Evolutionary conservation across 2,329 filamentous ascomycete species (phyloP).

Genomic region (Paraphaeosphaeria minitans): DNA sequence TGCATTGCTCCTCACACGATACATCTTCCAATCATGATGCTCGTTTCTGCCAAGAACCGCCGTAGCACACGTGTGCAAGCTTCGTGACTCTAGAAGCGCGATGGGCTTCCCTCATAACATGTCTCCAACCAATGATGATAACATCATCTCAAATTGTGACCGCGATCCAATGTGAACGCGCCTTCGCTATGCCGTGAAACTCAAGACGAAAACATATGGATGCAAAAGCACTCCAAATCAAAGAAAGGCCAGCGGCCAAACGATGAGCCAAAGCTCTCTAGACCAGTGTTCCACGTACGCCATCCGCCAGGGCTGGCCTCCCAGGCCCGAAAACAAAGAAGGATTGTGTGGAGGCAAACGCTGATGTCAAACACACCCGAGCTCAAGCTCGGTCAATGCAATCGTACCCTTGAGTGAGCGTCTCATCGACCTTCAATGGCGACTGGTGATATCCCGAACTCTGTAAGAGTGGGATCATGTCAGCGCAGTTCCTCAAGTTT

Average conservation of each 20-base stretch:
- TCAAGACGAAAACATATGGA: background rate
- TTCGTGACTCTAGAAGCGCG: background rate
- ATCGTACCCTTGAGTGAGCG: background rate
- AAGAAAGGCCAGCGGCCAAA: background rate
- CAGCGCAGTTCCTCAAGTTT: constrained; percentile 11
- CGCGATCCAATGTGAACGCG: background rate
- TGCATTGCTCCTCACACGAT: background rate
- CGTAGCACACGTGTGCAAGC: background rate
- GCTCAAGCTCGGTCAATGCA: background rate
- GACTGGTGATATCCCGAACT: background rate
- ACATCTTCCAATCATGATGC: background rate
- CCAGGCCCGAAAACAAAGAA: background rate
- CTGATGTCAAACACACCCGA: background rate
- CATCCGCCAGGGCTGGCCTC: background rate
- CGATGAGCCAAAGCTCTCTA: constrained; percentile 8
- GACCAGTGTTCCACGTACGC: background rate
- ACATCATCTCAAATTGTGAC: background rate
- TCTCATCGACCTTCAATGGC: background rate
- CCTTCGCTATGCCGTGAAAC: constrained; percentile 9
- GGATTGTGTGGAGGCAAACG: background rate
- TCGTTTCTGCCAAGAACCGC: background rate
- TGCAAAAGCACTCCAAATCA: constrained; percentile 5
- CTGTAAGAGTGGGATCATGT: constrained; percentile 1
- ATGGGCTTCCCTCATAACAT: background rate
- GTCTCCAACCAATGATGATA: background rate